Percentiles rank a stretch among this genome's conserved stretches.
phyloP scores from a whole-genome alignment of 495 filamentous ascomycete species.

The Penicillium atrosanguineum region DNA sequence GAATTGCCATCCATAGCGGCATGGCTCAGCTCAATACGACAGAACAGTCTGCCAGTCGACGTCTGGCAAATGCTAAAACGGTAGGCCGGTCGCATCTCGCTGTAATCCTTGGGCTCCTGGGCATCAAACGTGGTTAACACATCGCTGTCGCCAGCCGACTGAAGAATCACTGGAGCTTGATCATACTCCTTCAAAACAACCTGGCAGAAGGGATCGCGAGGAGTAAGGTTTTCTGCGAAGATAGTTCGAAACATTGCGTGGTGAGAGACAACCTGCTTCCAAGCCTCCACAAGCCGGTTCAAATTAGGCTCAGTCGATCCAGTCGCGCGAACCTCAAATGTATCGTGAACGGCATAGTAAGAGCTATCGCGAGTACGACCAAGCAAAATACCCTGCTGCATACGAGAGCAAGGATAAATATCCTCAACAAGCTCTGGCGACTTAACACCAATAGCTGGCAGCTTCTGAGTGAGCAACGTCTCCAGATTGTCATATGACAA shows the following conservation, averaged over 20 bases:
- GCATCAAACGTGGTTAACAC: slow-evolving; percentile 33
- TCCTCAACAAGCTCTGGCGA: slow-evolving; percentile 52
- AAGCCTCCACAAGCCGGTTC: slow-evolving; percentile 40
- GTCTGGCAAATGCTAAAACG: slow-evolving; percentile 50
- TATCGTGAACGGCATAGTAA: slow-evolving; percentile 59
- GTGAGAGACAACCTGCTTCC: slow-evolving; percentile 47
- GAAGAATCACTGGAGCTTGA: slow-evolving; percentile 27
- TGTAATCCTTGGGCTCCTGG: slow-evolving; percentile 35
- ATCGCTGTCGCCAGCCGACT: slow-evolving; percentile 33
- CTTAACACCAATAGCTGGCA: slow-evolving; percentile 48
- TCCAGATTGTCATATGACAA: slow-evolving; percentile 57
- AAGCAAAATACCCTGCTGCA: slow-evolving; percentile 66
- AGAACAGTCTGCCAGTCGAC: slow-evolving; percentile 37
- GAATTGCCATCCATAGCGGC: slow-evolving; percentile 51
- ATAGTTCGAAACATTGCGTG: slow-evolving; percentile 53
- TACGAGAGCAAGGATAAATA: slow-evolving; percentile 64
- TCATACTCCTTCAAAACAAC: slow-evolving; percentile 46
- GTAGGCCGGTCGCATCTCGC: slow-evolving; percentile 41
- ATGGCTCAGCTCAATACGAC: slow-evolving; percentile 57
- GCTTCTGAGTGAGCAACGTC: slow-evolving; percentile 38
- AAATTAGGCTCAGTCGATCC: slow-evolving; percentile 30
- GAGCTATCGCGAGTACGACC: slow-evolving; percentile 55
- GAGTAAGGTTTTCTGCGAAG: slow-evolving; percentile 48
- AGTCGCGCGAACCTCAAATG: slow-evolving; percentile 52
- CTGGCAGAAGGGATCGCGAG: slow-evolving; percentile 46